Percentiles rank a stretch among this genome's conserved stretches.
Conservation (phyloP, 2,329 filamentous ascomycete genomes). For the Fusarium haematococcum region DNA sequence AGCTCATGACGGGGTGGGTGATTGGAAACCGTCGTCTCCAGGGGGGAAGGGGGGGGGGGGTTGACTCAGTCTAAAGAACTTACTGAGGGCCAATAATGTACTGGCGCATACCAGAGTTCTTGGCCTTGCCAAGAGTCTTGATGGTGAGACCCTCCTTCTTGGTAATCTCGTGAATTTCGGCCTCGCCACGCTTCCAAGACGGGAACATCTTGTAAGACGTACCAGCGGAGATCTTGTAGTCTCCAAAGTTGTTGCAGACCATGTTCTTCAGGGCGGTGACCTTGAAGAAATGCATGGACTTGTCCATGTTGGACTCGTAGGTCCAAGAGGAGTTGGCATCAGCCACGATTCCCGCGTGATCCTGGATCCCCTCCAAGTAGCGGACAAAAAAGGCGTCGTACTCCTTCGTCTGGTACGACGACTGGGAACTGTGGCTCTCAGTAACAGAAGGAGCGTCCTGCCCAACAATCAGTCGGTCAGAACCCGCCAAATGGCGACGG, state of each 20-base stretch:
- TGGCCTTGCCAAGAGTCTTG: conserved; percentile 32
- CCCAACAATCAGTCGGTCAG: conserved; percentile 25
- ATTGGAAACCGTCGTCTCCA: neutral
- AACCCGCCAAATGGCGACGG: conserved; percentile 11
- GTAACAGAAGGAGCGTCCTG: conserved; percentile 27
- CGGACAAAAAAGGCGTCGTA: conserved; percentile 26
- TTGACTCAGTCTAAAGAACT: neutral
- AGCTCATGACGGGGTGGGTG: neutral
- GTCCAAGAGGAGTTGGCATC: conserved; percentile 13
- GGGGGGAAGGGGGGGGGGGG: neutral
- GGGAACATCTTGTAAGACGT: conserved; percentile 35
- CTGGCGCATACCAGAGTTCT: conserved; percentile 35
- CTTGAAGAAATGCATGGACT: conserved; percentile 34
- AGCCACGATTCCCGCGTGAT: conserved; percentile 10
- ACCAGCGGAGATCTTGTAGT: neutral
- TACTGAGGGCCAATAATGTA: conserved; percentile 23
- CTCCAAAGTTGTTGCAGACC: conserved; percentile 16
- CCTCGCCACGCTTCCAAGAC: conserved; percentile 39
- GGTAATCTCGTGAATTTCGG: conserved; percentile 22
- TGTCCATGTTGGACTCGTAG: conserved; percentile 10
- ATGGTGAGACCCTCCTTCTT: conserved; percentile 19
- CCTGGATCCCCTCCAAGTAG: conserved; percentile 19
- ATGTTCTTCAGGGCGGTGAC: conserved; percentile 22
- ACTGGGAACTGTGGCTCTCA: neutral
- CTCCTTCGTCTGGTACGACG: conserved; percentile 24